Conservation (phyloP, 2,329 filamentous ascomycete genomes). For the Bipolaris gigantea region DNA sequence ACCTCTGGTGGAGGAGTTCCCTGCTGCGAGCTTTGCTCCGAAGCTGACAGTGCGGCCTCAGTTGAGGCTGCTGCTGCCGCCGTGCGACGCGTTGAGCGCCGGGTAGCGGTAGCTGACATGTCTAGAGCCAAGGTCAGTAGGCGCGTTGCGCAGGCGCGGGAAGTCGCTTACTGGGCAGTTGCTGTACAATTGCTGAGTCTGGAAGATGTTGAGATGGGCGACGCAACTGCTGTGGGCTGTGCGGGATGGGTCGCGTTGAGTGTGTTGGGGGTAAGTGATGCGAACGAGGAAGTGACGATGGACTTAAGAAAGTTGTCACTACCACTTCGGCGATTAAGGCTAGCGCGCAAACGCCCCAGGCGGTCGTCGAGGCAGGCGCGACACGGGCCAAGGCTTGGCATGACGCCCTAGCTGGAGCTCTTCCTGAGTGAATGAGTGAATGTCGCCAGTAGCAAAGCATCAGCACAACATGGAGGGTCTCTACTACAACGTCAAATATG, state of each 20-base stretch:
- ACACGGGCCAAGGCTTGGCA: constrained; percentile 22
- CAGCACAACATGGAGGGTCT: constrained; percentile 77
- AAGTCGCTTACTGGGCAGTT: constrained; percentile 16
- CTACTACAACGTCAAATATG: constrained; percentile 92
- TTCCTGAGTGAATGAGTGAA: constrained; percentile 14
- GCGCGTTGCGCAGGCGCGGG: constrained; percentile 14
- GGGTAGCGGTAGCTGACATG: constrained; percentile 18
- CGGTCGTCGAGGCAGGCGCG: constrained; percentile 14
- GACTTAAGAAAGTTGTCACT: constrained; percentile 23
- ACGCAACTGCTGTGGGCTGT: constrained; percentile 5
- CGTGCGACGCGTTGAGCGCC: constrained; percentile 23
- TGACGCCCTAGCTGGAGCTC: constrained; percentile 27
- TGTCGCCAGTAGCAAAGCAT: constrained; percentile 13
- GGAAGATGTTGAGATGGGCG: constrained; percentile 4
- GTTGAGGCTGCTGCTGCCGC: constrained; percentile 13
- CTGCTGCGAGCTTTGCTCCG: constrained; percentile 2
- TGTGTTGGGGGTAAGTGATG: constrained; percentile 4
- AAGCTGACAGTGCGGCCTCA: constrained; percentile 13
- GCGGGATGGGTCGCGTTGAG: constrained; percentile 3
- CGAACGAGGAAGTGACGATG: constrained; percentile 16
- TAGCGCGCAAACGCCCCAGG: constrained; percentile 16
- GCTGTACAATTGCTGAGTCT: constrained; percentile 5
- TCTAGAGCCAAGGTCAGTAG: constrained; percentile 18
- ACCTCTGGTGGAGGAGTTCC: constrained; percentile 11
- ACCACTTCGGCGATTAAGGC: constrained; percentile 10